phyloP scores from a whole-genome alignment of 352 stramenopile genomes.

The Poterioochromonas sp. region DNA sequence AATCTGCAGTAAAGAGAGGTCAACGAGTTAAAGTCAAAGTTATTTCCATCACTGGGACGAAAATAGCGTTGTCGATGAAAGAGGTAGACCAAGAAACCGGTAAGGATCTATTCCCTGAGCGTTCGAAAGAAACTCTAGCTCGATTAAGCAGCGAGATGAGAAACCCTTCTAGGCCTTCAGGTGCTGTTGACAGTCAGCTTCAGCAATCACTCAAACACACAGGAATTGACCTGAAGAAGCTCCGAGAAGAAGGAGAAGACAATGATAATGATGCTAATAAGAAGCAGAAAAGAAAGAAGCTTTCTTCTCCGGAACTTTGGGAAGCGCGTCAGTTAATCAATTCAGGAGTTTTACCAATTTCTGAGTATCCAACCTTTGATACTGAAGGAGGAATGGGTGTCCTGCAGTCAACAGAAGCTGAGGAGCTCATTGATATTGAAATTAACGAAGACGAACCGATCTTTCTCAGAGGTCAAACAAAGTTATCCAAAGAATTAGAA shows the following conservation, averaged over 20 bases:
- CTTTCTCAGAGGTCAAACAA: constrained; percentile 89
- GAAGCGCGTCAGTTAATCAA: constrained; percentile 94
- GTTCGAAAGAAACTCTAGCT: constrained; percentile 54
- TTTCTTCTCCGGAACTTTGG: constrained; percentile 91
- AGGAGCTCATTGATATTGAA: constrained; percentile 71
- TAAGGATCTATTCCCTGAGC: constrained; percentile 81
- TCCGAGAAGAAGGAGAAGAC: constrained; percentile 1
- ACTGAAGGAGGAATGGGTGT: constrained; percentile 76
- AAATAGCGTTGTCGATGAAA: constrained; percentile 87
- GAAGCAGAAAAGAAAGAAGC: constrained; percentile 53
- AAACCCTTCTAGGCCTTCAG: not conserved
- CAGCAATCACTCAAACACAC: too few species aligned
- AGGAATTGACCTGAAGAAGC: not conserved
- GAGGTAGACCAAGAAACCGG: constrained; percentile 92
- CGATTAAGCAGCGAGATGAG: not conserved
- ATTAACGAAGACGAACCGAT: constrained; percentile 90
- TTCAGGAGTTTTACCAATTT: constrained; percentile 89
- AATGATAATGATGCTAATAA: not conserved
- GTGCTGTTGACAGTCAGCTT: too few species aligned
- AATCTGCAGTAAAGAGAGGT: constrained; percentile 68
- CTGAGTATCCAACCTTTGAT: constrained; percentile 96
- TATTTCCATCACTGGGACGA: constrained; percentile 74
- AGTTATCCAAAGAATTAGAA: constrained; percentile 68
- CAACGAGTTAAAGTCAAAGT: constrained; percentile 92
- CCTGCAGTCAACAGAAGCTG: constrained; percentile 40